Percentiles rank a stretch among this genome's conserved stretches.
Conservation (phyloP, 805 yeast species). For the Lipomyces mesembrius region DNA sequence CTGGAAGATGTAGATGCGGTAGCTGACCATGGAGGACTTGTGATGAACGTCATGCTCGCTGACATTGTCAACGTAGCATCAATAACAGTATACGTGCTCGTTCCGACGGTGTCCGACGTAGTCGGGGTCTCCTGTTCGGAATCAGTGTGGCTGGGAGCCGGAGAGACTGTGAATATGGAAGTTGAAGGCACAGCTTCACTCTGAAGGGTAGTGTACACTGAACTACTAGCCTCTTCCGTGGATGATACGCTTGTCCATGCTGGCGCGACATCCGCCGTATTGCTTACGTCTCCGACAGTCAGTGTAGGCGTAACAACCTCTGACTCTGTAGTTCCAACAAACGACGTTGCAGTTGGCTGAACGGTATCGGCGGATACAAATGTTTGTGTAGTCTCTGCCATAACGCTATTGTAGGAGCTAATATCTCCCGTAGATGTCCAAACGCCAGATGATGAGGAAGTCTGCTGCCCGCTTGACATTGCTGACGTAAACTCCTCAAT, state of each 20-base stretch:
- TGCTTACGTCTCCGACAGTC: background rate
- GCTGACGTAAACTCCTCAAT: background rate
- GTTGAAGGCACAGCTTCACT: background rate
- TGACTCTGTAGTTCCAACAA: background rate
- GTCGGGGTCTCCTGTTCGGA: constrained; percentile 4
- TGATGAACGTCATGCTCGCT: constrained; percentile 14
- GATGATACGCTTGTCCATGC: background rate
- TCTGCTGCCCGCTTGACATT: background rate
- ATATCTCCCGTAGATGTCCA: background rate
- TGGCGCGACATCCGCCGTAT: background rate
- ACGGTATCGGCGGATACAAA: background rate
- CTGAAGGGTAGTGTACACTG: background rate
- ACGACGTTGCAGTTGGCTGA: constrained; percentile 5
- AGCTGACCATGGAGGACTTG: constrained; percentile 17
- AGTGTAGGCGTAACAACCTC: background rate
- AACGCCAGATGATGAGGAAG: background rate
- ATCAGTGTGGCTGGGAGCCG: background rate
- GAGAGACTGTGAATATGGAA: background rate
- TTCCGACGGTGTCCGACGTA: constrained; percentile 5
- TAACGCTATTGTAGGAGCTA: background rate
- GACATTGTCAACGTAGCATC: background rate
- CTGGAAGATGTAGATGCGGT: constrained; percentile 11
- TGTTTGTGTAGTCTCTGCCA: background rate
- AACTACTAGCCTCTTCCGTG: background rate
- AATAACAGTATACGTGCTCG: constrained; percentile 7